Evolutionary conservation across 495 filamentous ascomycete genomes (phyloP).

Genomic region (Emericellopsis terricola): DNA sequence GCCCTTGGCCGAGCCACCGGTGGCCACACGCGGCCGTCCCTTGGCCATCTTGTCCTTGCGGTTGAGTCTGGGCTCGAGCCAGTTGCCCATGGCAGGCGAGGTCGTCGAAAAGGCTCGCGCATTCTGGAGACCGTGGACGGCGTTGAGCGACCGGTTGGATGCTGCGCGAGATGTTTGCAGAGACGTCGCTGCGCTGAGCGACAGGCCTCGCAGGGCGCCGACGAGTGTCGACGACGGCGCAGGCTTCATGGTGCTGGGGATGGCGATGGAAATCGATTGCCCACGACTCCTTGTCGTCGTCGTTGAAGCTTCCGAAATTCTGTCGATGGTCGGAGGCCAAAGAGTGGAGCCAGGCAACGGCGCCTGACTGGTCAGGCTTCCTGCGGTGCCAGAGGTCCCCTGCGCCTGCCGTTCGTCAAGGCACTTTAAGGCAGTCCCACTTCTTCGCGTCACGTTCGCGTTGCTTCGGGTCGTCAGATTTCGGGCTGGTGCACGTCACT

Average conservation of each 20-base stretch:
- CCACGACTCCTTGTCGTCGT: neutral
- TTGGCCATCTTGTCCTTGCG: slow-evolving; percentile 77
- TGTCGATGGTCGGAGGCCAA: neutral
- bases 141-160: slow-evolving; percentile 10
- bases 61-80: slow-evolving; percentile 61
- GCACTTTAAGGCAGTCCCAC: slow-evolving; percentile 3
- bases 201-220: slow-evolving; percentile 22
- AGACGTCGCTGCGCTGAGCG: slow-evolving; percentile 15
- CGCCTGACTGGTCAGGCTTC: slow-evolving; percentile 2
- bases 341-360: neutral
- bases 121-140: slow-evolving; percentile 8
- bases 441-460: slow-evolving; percentile 5
- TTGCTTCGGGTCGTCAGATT: neutral
- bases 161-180: slow-evolving; percentile 2
- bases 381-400: neutral
- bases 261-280: too few species aligned
- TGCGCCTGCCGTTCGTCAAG: neutral
- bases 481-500: slow-evolving; percentile 1
- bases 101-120: slow-evolving; percentile 60
- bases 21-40: slow-evolving; percentile 72
- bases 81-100: slow-evolving; percentile 38
- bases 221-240: slow-evolving; percentile 19
- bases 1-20: slow-evolving; percentile 76
- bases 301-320: neutral
- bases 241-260: slow-evolving; percentile 24